These are phyloP conservation scores for Petrea volubilis DNA, from an alignment of 257 asterid genomes.

Conservation along the genomic window DNA sequence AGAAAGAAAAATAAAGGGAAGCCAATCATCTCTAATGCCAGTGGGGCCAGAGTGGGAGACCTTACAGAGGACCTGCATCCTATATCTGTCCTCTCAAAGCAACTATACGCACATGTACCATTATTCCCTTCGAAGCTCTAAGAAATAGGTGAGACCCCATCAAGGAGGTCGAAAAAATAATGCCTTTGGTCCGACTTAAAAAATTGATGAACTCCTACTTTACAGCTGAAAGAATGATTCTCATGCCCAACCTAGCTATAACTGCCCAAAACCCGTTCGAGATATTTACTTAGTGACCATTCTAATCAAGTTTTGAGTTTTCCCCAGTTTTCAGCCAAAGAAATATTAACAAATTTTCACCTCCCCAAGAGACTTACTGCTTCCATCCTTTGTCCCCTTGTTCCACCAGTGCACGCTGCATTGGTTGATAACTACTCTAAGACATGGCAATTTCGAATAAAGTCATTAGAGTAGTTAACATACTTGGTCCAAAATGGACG, in stretches of 20 bases:
- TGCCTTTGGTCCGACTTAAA: constrained; percentile 45
- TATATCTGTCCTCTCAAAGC: constrained; percentile 25
- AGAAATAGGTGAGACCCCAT: constrained; percentile 32
- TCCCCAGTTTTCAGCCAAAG: constrained; percentile 25
- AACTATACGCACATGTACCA: no score
- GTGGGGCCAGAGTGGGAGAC: constrained; percentile 33
- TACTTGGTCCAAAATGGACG: constrained; percentile 94
- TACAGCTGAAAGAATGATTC: constrained; percentile 62
- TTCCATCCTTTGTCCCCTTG: constrained; percentile 30
- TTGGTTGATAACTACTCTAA: constrained; percentile 54
- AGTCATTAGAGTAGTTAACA: constrained; percentile 82
- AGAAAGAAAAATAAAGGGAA: constrained; percentile 28
- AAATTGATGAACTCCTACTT: constrained; percentile 44
- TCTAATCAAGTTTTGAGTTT: constrained; percentile 29
- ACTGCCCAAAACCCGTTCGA: constrained; percentile 33
- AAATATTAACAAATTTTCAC: constrained; percentile 33
- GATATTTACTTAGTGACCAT: constrained; percentile 30
- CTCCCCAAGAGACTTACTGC: constrained; percentile 26
- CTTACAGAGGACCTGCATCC: constrained; percentile 34
- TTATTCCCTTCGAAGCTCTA: constrained; percentile 48
- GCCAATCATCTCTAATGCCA: constrained; percentile 48
- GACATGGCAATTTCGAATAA: constrained; percentile 79
- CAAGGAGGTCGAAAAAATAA: constrained; percentile 45
- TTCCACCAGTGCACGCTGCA: constrained; percentile 7
- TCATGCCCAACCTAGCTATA: constrained; percentile 33